Base-by-base conservation (phyloP, 208 protist species). In the Polymyxa betae region DNA sequence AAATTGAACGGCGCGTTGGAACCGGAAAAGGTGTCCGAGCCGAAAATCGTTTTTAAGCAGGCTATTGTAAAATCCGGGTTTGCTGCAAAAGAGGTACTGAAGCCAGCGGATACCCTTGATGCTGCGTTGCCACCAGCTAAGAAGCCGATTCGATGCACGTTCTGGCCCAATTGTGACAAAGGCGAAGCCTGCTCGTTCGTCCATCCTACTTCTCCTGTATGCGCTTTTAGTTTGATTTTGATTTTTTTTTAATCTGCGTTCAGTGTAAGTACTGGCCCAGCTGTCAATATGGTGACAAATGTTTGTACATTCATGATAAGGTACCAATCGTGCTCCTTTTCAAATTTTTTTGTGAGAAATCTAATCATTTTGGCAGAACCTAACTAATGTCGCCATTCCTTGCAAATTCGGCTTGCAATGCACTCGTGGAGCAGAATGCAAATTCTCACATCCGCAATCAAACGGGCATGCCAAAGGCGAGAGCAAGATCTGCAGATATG, bases 201-300 rank as follows among this genome's bases (percentile, higher is more conserved):
- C 16, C 72, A 82, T 82, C 72, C 72, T 5, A 82, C 16, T 43
- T 5, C 5, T 38, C 72, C 72, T 5, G 72, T 82, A 82, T 38
- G 5, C 72, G 49, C 24, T 60, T 60, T 60, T 60, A 5, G 24
- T 24, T 29, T 60, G 24, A 60, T 24, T 60, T 60, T 60, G 49
- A 24, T 24, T 60, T 5, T 29, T 24, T 5, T 60, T 60, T 60
- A 24, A 24, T 60, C 24, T 60, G 49, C 49, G n/a, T n/a, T 60
- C 49, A 82, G 72, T 82, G 72, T 43, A 82, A 82, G n/a, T 82
- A 38, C n/a, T 82, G 72, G 72, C 72, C 72, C 12, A 5, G 72
- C 72, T 82, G 72, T 43, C 5, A 5, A 5, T 82, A 38, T 43
- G 72, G 72, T 20, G 5, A 5, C 35, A 45, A 35, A n/a, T 82